These are phyloP conservation scores for Glarea lozoyensis DNA, from an alignment of 495 filamentous ascomycete species.

Conservation along the genomic window DNA sequence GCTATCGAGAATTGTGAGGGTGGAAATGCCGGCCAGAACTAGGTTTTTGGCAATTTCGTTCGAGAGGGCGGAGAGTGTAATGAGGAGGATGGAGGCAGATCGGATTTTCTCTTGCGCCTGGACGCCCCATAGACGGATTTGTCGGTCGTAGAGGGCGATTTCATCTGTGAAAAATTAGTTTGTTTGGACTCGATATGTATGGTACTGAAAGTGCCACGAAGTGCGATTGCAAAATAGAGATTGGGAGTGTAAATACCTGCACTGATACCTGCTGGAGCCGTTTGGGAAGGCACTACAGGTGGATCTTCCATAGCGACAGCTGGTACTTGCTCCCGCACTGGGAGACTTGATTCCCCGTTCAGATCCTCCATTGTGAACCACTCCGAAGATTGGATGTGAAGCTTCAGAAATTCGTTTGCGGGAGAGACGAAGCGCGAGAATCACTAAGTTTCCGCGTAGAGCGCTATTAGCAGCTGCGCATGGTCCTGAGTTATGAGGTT, in stretches of 20 bases:
- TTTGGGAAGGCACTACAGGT: background rate
- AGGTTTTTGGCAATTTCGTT: conserved; percentile 97
- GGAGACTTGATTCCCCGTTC: background rate
- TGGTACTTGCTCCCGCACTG: conserved; percentile 1
- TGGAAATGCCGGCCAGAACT: conserved; percentile 89
- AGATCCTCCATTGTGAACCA: no score
- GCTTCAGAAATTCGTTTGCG: no score
- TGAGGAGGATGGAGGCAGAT: conserved; percentile 80
- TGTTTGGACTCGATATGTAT: background rate
- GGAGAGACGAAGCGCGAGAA: no score
- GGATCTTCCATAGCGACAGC: background rate
- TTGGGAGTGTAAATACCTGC: conserved; percentile 11
- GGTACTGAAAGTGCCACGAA: background rate
- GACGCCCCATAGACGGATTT: conserved; percentile 97
- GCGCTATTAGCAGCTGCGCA: no score
- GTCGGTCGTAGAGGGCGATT: conserved; percentile 94
- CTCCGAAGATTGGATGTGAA: no score
- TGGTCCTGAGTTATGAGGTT: no score
- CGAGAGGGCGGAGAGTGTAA: conserved; percentile 80
- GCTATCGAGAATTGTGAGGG: conserved; percentile 82
- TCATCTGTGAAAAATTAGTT: conserved; percentile 53
- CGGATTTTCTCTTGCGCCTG: conserved; percentile 87
- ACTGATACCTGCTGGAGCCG: conserved; percentile 17
- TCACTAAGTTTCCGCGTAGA: no score
- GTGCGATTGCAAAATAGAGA: background rate